Percentiles rank a stretch among this genome's conserved stretches.
phyloP scores from a whole-genome alignment of 1,284 basidiomycete species.

The Erythrobasidium hasegawianum region DNA sequence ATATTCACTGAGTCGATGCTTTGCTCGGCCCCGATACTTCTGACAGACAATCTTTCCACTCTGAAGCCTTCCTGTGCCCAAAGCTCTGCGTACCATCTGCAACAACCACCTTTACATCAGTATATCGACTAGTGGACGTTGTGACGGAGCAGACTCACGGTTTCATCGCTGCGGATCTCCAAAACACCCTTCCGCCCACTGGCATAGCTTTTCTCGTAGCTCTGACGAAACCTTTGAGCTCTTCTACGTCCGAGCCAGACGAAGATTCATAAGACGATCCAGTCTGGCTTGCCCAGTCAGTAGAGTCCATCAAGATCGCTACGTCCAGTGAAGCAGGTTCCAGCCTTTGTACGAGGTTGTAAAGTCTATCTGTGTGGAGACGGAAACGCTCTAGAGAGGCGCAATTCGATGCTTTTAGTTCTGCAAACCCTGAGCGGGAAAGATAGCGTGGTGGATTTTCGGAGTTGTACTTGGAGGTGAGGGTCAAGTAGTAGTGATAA shows the following conservation, averaged over 20 bases:
- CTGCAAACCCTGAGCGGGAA: conserved; percentile 62
- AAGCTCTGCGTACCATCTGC: conserved; percentile 65
- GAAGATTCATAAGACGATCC: conserved; percentile 44
- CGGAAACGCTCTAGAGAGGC: conserved; percentile 62
- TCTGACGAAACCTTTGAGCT: conserved; percentile 53
- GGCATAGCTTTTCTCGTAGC: conserved; percentile 61
- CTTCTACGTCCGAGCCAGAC: conserved; percentile 34
- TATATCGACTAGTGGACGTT: too few species aligned
- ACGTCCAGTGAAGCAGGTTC: conserved; percentile 58
- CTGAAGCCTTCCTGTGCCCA: conserved; percentile 56
- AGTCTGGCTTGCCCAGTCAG: conserved; percentile 56
- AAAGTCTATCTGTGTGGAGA: conserved; percentile 72
- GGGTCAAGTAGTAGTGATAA: conserved; percentile 63
- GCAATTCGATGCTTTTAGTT: conserved; percentile 57
- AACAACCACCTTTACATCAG: too few species aligned
- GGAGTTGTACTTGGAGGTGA: conserved; percentile 39
- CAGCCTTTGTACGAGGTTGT: conserved; percentile 64
- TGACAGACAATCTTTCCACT: conserved; percentile 54
- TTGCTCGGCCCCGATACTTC: conserved; percentile 49
- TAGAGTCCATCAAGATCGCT: conserved; percentile 69
- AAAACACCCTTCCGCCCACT: conserved; percentile 63
- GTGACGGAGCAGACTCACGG: conserved; percentile 48
- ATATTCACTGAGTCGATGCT: conserved; percentile 65
- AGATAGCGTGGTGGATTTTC: conserved; percentile 64
- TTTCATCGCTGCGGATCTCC: conserved; percentile 64